Percentiles rank a stretch among this genome's conserved stretches.
Conservation (phyloP, 805 yeast species). For the Cyberlindnera saturnus region DNA sequence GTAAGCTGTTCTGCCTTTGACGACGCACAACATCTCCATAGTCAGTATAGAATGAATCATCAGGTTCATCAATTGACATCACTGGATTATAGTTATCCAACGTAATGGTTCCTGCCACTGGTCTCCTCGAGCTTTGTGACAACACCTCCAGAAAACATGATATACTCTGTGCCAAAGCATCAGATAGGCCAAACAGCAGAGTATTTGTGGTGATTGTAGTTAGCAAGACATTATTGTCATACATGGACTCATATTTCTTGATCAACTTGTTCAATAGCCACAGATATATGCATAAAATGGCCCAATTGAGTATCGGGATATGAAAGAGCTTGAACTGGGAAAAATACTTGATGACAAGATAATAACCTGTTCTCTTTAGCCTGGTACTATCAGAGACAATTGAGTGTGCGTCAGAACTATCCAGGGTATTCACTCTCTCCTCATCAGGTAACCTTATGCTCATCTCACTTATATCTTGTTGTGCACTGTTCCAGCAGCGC, state of each 20-base stretch:
- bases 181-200: conserved; percentile 84
- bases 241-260: conserved; percentile 51
- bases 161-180: conserved; percentile 70
- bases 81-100: conserved; percentile 6
- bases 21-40: conserved; percentile 23
- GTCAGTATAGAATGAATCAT: conserved; percentile 24
- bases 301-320: conserved; percentile 52
- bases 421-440: neutral
- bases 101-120: conserved; percentile 7
- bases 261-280: conserved; percentile 46
- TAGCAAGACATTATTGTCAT: conserved; percentile 58
- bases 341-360: conserved; percentile 15
- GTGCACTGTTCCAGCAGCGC: neutral
- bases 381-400: conserved; percentile 7
- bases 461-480: conserved; percentile 1
- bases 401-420: conserved; percentile 3
- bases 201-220: conserved; percentile 79
- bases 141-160: conserved; percentile 18
- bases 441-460: conserved; percentile 10
- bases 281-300: conserved; percentile 44
- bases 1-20: conserved; percentile 25
- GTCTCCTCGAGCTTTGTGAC: neutral
- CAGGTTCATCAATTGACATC: conserved; percentile 9
- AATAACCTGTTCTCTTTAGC: conserved; percentile 14
- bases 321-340: conserved; percentile 33